These are phyloP conservation scores for Melanogaster broomeanus DNA, from an alignment of 768 basidiomycete genomes.

Conservation along the genomic window DNA sequence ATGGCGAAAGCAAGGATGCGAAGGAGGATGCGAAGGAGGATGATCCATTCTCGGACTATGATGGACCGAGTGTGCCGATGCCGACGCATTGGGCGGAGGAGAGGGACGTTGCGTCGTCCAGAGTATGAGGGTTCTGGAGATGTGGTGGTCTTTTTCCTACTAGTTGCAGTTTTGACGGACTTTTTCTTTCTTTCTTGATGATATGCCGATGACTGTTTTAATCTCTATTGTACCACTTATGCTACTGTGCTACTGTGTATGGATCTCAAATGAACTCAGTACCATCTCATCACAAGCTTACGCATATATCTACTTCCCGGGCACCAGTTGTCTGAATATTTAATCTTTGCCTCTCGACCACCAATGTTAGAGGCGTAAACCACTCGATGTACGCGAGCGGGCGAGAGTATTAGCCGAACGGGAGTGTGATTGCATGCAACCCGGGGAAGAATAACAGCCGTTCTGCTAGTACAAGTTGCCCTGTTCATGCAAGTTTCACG, in stretches of 20 bases:
- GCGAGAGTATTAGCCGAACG: too few relatives aligned
- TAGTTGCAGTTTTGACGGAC: neutral
- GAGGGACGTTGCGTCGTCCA: constrained; percentile 39
- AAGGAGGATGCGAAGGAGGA: constrained; percentile 41
- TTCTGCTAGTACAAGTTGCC: too few relatives aligned
- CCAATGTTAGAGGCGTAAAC: too few relatives aligned
- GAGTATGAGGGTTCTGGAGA: constrained; percentile 3
- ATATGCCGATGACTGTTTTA: neutral
- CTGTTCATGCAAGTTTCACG: too few relatives aligned
- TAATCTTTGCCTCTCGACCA: too few relatives aligned
- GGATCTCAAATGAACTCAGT: neutral
- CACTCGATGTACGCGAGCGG: too few relatives aligned
- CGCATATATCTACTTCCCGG: too few relatives aligned
- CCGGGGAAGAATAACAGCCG: too few relatives aligned
- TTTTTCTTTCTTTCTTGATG: neutral
- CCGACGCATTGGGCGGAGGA: constrained; percentile 41
- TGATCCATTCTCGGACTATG: constrained; percentile 60
- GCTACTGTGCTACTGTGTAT: neutral
- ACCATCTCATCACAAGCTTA: too few relatives aligned
- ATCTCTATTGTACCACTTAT: neutral
- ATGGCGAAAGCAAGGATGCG: constrained; percentile 29
- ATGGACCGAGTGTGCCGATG: constrained; percentile 35
- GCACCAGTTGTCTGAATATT: too few relatives aligned
- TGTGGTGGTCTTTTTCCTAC: neutral
- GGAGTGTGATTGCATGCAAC: too few relatives aligned